These are phyloP conservation scores for Scutellaria baicalensis DNA, from an alignment of 257 asterid species.

Conservation along the genomic window DNA sequence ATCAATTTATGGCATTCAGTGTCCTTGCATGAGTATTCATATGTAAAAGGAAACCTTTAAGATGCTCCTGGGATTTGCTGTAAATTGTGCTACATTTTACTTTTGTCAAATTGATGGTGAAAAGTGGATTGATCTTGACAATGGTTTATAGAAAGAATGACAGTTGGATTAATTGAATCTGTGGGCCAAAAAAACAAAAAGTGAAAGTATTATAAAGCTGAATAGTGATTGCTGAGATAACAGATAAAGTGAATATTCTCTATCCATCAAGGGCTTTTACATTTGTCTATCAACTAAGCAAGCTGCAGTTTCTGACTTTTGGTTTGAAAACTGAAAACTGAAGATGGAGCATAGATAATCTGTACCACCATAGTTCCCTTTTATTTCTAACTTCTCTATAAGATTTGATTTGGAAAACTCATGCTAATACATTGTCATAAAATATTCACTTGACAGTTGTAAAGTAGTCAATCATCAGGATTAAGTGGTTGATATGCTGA, in stretches of 20 bases:
- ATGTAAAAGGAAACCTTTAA: neutral
- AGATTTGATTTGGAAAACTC: neutral
- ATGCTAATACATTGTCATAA: neutral
- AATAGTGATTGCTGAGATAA: neutral
- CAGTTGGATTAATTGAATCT: neutral
- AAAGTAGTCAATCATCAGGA: neutral
- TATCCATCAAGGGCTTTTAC: neutral
- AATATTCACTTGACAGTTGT: neutral
- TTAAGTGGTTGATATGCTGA: neutral
- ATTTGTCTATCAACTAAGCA: neutral
- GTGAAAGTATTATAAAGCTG: neutral
- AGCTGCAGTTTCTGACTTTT: neutral
- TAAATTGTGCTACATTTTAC: neutral
- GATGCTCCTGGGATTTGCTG: neutral
- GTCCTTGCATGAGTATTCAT: neutral
- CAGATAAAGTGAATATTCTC: neutral
- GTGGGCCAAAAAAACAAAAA: no score
- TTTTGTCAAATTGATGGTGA: neutral
- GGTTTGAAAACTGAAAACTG: neutral
- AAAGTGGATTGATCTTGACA: neutral
- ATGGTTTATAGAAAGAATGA: neutral
- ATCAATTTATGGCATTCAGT: neutral
- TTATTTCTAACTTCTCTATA: neutral
- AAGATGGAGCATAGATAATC: conserved; percentile 1
- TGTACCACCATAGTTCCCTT: neutral